Evolutionary conservation across 768 basidiomycete species (phyloP).

Genomic region (Collybia mongolica): DNA sequence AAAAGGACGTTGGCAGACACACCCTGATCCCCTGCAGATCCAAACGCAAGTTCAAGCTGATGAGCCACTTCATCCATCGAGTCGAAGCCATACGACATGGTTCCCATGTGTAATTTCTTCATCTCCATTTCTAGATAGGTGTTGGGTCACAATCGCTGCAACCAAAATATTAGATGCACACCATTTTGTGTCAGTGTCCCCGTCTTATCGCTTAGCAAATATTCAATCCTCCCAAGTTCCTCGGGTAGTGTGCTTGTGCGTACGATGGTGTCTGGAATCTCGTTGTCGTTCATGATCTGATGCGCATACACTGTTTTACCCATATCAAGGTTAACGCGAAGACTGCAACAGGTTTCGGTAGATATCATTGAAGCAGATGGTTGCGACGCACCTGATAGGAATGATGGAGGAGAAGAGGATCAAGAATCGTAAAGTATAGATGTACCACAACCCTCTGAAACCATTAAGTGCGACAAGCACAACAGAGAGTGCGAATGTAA

Average conservation of each 20-base stretch:
- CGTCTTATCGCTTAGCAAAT: conserved; percentile 96
- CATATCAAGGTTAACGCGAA: conserved; percentile 99
- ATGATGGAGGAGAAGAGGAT: conserved; percentile 99
- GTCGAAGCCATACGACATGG: conserved; percentile 94
- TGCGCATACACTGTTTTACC: conserved; percentile 98
- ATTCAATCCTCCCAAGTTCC: conserved; percentile 93
- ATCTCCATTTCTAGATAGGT: conserved; percentile 89
- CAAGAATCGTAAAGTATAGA: conserved; percentile 94
- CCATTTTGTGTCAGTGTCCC: conserved; percentile 98
- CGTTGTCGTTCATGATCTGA: conserved; percentile 89
- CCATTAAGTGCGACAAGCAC: conserved; percentile 94
- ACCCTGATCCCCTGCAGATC: conserved; percentile 60
- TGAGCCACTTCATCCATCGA: conserved; percentile 99
- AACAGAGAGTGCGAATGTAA: conserved; percentile 90
- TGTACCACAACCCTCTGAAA: conserved; percentile 93
- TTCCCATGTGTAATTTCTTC: conserved; percentile 98
- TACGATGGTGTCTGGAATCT: conserved; percentile 95
- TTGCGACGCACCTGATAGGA: conserved; percentile 85
- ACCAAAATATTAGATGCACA: conserved; percentile 31
- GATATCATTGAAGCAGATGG: neutral
- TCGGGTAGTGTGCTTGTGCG: conserved; percentile 97
- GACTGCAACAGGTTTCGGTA: conserved; percentile 40
- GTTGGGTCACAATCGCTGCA: neutral
- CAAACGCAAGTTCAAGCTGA: conserved; percentile 86
- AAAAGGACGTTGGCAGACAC: conserved; percentile 8